Percentiles rank a stretch among this genome's conserved stretches.
These are phyloP conservation scores for Stropharia rugosoannulata DNA, from an alignment of 768 basidiomycete species.

Conservation along the genomic window DNA sequence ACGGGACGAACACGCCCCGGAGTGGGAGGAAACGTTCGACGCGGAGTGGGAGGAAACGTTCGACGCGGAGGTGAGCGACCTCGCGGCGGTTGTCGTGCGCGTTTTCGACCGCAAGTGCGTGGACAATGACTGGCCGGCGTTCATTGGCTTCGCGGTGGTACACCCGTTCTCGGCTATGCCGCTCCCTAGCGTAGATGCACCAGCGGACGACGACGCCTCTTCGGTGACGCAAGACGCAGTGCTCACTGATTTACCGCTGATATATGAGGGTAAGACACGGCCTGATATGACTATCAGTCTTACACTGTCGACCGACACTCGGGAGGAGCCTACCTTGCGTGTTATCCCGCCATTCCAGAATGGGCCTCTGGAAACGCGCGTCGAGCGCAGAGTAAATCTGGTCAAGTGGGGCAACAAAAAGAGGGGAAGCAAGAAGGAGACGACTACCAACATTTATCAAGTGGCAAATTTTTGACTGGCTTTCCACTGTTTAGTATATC, in stretches of 20 bases:
- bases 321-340: constrained; percentile 5
- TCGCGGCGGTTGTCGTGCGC: constrained; percentile 19
- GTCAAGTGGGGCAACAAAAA: constrained; percentile 16
- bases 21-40: constrained; percentile 23
- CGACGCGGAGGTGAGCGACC: constrained; percentile 17
- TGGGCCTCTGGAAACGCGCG: constrained; percentile 2
- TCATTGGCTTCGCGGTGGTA: constrained; percentile 21
- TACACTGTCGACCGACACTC: constrained; percentile 13
- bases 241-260: constrained; percentile 11
- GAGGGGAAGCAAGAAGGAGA: constrained; percentile 17
- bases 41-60: constrained; percentile 22
- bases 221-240: not conserved
- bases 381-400: constrained; percentile 12
- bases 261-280: constrained; percentile 10
- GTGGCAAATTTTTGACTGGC: constrained; percentile 4
- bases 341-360: constrained; percentile 1
- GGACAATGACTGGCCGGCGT: constrained; percentile 16
- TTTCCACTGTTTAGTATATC: too few relatives aligned
- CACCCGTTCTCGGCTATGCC: constrained; percentile 18
- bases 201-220: not conserved
- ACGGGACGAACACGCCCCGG: constrained; percentile 11
- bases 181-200: constrained; percentile 1
- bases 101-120: constrained; percentile 24
- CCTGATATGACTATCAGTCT: constrained; percentile 14
- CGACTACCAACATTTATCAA: constrained; percentile 14